phyloP scores from a whole-genome alignment of 1,284 basidiomycete genomes.

The Wolfiporia cocos region DNA sequence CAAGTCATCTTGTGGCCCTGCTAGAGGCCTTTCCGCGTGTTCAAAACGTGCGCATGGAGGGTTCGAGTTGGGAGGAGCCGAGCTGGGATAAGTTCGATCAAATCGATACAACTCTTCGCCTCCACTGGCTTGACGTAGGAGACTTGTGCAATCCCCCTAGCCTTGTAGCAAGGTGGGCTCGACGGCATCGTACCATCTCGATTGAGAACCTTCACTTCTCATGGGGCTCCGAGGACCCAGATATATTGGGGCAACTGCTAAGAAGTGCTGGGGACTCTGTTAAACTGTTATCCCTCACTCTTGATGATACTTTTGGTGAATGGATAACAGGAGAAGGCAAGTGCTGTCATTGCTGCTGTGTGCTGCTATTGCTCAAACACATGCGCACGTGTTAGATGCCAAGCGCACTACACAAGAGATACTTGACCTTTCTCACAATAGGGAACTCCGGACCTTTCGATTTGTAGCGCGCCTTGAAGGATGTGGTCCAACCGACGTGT shows the following conservation, averaged over 20 bases:
- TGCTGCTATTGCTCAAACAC: neutral
- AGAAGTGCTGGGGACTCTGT: conserved; percentile 5
- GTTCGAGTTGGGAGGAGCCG: neutral
- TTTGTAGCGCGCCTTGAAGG: conserved; percentile 5
- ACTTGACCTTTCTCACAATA: conserved; percentile 4
- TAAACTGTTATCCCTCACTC: conserved; percentile 5
- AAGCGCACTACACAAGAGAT: neutral
- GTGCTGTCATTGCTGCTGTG: neutral
- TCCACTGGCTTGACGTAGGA: conserved; percentile 6
- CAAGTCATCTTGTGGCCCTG: conserved; percentile 1
- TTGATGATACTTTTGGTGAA: conserved; percentile 2
- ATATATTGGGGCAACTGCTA: conserved; percentile 1
- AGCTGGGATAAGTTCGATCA: conserved; percentile 1
- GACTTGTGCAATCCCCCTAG: conserved; percentile 6
- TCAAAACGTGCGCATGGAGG: conserved; percentile 8
- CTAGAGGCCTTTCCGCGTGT: conserved; percentile 3
- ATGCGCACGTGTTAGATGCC: neutral
- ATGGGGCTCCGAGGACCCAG: conserved; percentile 5
- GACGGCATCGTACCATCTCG: neutral
- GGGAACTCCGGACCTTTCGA: neutral
- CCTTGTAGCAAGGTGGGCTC: conserved; percentile 7
- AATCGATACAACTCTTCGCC: neutral
- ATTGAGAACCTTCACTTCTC: conserved; percentile 8
- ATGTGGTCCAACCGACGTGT: conserved; percentile 1
- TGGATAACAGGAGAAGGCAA: neutral